Conservation (phyloP, 352 stramenopile genomes). For the Pythium monospermum region DNA sequence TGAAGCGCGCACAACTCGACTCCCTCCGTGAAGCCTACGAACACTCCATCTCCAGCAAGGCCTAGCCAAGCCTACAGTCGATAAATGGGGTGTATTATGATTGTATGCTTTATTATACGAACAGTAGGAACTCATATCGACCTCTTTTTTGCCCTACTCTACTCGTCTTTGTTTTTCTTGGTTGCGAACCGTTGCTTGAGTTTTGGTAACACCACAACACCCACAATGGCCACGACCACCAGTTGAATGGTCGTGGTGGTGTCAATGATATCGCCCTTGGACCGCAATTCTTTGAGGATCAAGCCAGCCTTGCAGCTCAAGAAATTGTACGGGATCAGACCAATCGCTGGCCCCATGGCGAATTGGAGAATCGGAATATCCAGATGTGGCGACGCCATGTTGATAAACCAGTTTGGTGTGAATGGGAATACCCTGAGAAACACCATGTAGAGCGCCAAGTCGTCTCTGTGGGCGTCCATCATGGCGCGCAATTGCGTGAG, state of each 20-base stretch:
- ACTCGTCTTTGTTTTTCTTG: slow-evolving; percentile 8
- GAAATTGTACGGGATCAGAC: slow-evolving; percentile 82
- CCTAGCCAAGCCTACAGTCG: neutral
- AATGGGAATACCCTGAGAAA: slow-evolving; percentile 81
- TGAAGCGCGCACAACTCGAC: slow-evolving; percentile 52
- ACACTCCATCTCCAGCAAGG: slow-evolving; percentile 27
- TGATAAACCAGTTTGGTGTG: slow-evolving; percentile 86
- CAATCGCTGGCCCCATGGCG: slow-evolving; percentile 50
- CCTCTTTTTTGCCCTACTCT: slow-evolving; percentile 29
- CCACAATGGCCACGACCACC: slow-evolving; percentile 58
- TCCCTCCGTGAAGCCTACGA: slow-evolving; percentile 45
- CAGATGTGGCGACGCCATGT: slow-evolving; percentile 73
- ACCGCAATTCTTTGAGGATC: slow-evolving; percentile 64
- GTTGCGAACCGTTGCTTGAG: slow-evolving; percentile 64
- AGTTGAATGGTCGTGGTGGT: slow-evolving; percentile 68
- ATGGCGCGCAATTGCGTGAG: slow-evolving; percentile 43
- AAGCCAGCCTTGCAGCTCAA: slow-evolving; percentile 76
- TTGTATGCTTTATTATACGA: neutral
- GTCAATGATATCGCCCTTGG: slow-evolving; percentile 75
- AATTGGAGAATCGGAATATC: slow-evolving; percentile 63
- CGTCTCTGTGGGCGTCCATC: slow-evolving; percentile 62
- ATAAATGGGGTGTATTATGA: neutral
- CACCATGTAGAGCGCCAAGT: slow-evolving; percentile 79
- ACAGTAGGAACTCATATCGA: slow-evolving; percentile 2
- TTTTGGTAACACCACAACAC: slow-evolving; percentile 47